Evolutionary conservation across 208 protist species (phyloP).

Genomic region (Paratrypanosoma confusum): DNA sequence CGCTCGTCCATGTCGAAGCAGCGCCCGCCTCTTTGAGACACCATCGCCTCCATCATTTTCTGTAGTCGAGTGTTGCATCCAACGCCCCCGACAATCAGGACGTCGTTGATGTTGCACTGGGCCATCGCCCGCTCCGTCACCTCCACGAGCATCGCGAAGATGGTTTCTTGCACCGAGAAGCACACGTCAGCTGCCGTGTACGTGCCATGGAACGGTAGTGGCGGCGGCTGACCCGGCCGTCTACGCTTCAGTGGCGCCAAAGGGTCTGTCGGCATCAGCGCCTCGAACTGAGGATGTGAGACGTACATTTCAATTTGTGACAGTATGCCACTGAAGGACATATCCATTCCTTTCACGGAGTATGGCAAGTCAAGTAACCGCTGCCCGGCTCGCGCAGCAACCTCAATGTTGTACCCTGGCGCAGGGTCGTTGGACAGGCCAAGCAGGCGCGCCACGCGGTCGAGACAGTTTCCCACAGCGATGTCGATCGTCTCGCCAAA

Average conservation of each 20-base stretch:
- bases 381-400: constrained; percentile 78
- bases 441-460: constrained; percentile 94
- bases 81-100: constrained; percentile 99
- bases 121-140: constrained; percentile 99
- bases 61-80: constrained; percentile 97
- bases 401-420: constrained; percentile 99
- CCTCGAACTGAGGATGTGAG: constrained; percentile 45
- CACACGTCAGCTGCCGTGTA: constrained; percentile 95
- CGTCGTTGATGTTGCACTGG: constrained; percentile 89
- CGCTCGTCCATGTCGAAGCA: constrained; percentile 93
- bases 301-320: constrained; percentile 79
- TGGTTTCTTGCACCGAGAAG: constrained; percentile 97
- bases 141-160: constrained; percentile 99
- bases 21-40: constrained; percentile 71
- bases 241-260: constrained; percentile 15
- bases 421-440: constrained; percentile 97
- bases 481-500: constrained; percentile 99
- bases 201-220: too few relatives aligned
- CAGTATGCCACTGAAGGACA: constrained; percentile 93
- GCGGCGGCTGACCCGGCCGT: neutral
- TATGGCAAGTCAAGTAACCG: constrained; percentile 94
- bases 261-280: neutral
- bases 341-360: constrained; percentile 97
- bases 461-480: constrained; percentile 98
- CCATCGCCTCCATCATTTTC: constrained; percentile 95